Base-by-base conservation (phyloP, 129 eudicot species). In the Erigeron canadensis region DNA sequence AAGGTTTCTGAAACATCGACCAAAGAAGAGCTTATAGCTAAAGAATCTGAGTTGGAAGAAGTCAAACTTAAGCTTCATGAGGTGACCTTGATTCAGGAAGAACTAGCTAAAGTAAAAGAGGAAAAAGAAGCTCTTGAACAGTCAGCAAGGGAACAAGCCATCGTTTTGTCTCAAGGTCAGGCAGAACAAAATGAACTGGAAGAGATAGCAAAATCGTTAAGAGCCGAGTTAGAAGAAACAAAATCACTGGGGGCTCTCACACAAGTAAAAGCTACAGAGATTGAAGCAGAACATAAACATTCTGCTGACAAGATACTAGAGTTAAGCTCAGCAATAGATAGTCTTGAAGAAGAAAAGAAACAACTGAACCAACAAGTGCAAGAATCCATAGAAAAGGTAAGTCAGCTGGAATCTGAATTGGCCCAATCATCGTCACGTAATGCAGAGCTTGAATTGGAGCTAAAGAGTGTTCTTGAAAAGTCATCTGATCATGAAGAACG, bases 401-500 rank as follows among this genome's bases (percentile, higher is more conserved):
- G 41, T 71, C 73, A 80, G 41, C 47, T 87, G 54, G 82, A 80
- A 64, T 82, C 91, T 41, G 88, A 83, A 41, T 78, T 88, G 73
- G 74, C 76, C 39, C 80, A 64, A 9, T 81, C 78, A 45, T 79
- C 88, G 34, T 78, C 84, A 3, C 86, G 82, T 22, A 80, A 75
- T 51, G 41, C 86, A 3, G 97, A 85, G 77, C 90, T 91, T 17
- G 95, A 82, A 72, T 55, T 23, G 42, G 91, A 87, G 81, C 74
- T 87, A 71, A 91, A 86, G 72, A 84, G 48, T 74, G 83, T 74
- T 43, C 79, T 47, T 4, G 95, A 79, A 23, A 82, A 84, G 67
- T 67, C 82, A 50, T 61, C 85, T 47, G 90, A 91, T 67, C 97
- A 91, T 53, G 97, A 91, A 70, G 89, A 75, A 38, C 81, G 84